Base-by-base conservation (phyloP, 1,139 yeast species). In the Oligophagozyma castellii region DNA sequence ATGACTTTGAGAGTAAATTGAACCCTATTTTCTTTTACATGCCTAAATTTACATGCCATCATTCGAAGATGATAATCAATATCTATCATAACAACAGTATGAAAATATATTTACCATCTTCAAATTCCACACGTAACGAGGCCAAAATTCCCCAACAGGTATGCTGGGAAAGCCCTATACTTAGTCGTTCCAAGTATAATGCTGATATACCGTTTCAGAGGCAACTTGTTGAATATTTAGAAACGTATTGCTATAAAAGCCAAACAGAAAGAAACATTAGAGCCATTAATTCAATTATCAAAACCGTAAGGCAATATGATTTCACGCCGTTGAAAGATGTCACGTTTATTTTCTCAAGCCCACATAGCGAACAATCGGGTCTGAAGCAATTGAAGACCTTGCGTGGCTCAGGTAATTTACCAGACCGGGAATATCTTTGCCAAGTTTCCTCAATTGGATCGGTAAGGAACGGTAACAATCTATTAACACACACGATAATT, bases 51-150 rank as follows among this genome's bases (percentile, higher is more conserved):
- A 34, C 59, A 1, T 63, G 75, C 2, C 84, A 76, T 44, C 84
- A 76, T 45, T 63, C 79, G 2, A 76, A 76, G 42, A 57, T 75
- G 67, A 70, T 75, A 63, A 53, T 76, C 11, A 73, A 73, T 43
- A 57, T 66, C 34, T 70, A 58, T 39, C 46, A 42, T 3, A 69
- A 65, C 36, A 46, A 46, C 1, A 47, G 62, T 1, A 49, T 65
- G 18, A 71, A 66, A 40, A 46, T 75, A 0, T 66, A 68, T n/a
- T 56, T 75, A 12, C 67, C 74, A 55, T 69, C 83, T 0, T 64
- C 69, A 43, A 76, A 76, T 44, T 45, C 73, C 30, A 70, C 74
- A 1, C 51, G 52, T 24, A 48, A 63, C 1, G 84, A 76, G 46
- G 62, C 71, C 32, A 56, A 58, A 4, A 63, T 63, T 1, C 67